Evolutionary conservation across 192 early-diverging fungal species (phyloP).

Genomic region (Chytriomyces hyalinus): DNA sequence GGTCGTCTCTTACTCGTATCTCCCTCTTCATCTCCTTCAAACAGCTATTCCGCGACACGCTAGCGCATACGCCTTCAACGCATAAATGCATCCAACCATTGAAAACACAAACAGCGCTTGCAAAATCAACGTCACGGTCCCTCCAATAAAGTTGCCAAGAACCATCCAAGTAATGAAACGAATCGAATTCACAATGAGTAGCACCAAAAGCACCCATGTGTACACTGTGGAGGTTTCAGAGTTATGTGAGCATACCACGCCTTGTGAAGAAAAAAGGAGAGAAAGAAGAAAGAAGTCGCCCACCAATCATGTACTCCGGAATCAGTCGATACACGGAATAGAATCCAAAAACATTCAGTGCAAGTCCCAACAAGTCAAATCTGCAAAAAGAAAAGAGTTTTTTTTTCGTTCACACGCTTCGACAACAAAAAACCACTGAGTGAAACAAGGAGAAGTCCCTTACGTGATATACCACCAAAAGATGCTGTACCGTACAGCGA

Average conservation of each 20-base stretch:
- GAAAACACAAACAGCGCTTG: slow-evolving; percentile 18
- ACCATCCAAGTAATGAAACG: slow-evolving; percentile 11
- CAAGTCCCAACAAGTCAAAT: slow-evolving; percentile 3
- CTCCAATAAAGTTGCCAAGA: background rate
- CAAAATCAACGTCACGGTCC: background rate
- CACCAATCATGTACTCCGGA: slow-evolving; percentile 26
- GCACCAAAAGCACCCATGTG: slow-evolving; percentile 7
- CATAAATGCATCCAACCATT: slow-evolving; percentile 19
- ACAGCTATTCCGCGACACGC: slow-evolving; percentile 14
- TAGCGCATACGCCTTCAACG: slow-evolving; percentile 18
- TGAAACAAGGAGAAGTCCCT: background rate
- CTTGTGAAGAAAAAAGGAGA: background rate
- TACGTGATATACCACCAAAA: slow-evolving; percentile 22
- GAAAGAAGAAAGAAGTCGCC: background rate
- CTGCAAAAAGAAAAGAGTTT: slow-evolving; percentile 2
- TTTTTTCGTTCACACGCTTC: background rate
- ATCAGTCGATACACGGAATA: slow-evolving; percentile 21
- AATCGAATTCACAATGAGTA: slow-evolving; percentile 12
- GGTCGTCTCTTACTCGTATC: too few relatives aligned
- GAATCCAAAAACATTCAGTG: slow-evolving; percentile 24
- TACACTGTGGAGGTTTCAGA: background rate
- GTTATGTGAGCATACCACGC: too few relatives aligned
- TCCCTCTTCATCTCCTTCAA: too few relatives aligned
- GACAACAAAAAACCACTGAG: background rate
- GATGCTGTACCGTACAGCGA: slow-evolving; percentile 9